These are phyloP conservation scores for Populus hybrid DNA, from an alignment of 441 rosid species.

Conservation along the genomic window DNA sequence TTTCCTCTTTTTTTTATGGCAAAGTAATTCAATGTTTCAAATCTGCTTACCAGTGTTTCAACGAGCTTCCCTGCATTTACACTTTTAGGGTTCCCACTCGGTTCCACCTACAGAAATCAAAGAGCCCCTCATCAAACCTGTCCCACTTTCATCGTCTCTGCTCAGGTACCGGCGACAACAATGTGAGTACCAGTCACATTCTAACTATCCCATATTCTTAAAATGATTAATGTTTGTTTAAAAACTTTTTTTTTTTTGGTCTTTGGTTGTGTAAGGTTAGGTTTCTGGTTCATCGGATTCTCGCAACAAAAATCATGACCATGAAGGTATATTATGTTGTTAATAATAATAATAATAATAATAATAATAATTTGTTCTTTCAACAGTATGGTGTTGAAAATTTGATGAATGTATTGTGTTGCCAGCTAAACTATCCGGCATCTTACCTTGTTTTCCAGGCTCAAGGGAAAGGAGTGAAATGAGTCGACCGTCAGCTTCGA, in stretches of 20 bases:
- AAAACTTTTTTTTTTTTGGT: not conserved
- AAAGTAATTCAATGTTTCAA: not conserved
- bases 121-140: not conserved
- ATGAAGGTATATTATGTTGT: conserved; percentile 32
- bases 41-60: conserved; percentile 24
- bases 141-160: conserved; percentile 12
- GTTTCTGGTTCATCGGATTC: conserved; percentile 30
- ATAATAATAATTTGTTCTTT: not conserved
- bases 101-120: not conserved
- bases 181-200: conserved; percentile 12
- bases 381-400: not conserved
- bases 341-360: rapidly evolving
- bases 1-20: not conserved
- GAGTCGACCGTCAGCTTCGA: conserved; percentile 29
- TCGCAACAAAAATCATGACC: conserved; percentile 17
- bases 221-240: not conserved
- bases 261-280: conserved; percentile 30
- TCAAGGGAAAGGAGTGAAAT: conserved; percentile 29
- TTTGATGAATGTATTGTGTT: not conserved
- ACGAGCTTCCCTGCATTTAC: conserved; percentile 7
- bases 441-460: conserved; percentile 28
- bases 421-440: not conserved
- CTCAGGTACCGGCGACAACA: conserved; percentile 19
- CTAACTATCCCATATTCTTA: not conserved
- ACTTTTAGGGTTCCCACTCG: conserved; percentile 17